phyloP scores from a whole-genome alignment of 352 stramenopile genomes.

The Globisporangium barbulae region DNA sequence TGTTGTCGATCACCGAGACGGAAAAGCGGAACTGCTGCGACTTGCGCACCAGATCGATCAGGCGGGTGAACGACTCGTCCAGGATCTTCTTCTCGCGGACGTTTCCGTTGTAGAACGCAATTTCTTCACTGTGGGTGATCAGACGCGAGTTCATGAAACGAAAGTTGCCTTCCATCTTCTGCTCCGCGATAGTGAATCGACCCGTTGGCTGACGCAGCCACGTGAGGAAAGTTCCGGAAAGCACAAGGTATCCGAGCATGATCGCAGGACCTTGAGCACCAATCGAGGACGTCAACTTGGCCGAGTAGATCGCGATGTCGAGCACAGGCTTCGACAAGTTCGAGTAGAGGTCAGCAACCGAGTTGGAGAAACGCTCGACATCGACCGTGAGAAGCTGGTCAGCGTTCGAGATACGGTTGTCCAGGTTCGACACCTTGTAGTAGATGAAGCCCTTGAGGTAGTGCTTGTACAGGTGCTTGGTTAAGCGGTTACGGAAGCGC shows the following conservation, averaged over 20 bases:
- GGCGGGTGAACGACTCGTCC: conserved; percentile 58
- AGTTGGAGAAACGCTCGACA: conserved; percentile 81
- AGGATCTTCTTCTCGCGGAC: conserved; percentile 77
- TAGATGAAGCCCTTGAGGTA: conserved; percentile 89
- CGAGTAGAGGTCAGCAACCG: conserved; percentile 84
- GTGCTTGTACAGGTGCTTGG: conserved; percentile 72
- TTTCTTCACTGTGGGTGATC: conserved; percentile 88
- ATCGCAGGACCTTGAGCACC: conserved; percentile 65
- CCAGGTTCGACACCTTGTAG: conserved; percentile 90
- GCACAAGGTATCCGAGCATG: conserved; percentile 68
- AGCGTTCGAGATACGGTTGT: conserved; percentile 85
- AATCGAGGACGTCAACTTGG: conserved; percentile 67
- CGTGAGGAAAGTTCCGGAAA: conserved; percentile 67
- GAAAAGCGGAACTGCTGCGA: conserved; percentile 86
- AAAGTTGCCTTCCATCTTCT: conserved; percentile 83
- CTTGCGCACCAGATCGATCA: conserved; percentile 64
- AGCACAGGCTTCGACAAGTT: conserved; percentile 87
- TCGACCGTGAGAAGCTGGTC: conserved; percentile 87
- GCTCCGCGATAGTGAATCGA: conserved; percentile 78
- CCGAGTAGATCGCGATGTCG: conserved; percentile 77
- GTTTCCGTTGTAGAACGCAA: conserved; percentile 91
- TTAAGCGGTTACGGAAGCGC: conserved; percentile 81
- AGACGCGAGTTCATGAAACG: conserved; percentile 87
- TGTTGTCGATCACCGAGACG: conserved; percentile 78
- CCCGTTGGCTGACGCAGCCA: conserved; percentile 70